Base-by-base conservation (phyloP, 139 green algal species). In the Chlorella vulgaris region DNA sequence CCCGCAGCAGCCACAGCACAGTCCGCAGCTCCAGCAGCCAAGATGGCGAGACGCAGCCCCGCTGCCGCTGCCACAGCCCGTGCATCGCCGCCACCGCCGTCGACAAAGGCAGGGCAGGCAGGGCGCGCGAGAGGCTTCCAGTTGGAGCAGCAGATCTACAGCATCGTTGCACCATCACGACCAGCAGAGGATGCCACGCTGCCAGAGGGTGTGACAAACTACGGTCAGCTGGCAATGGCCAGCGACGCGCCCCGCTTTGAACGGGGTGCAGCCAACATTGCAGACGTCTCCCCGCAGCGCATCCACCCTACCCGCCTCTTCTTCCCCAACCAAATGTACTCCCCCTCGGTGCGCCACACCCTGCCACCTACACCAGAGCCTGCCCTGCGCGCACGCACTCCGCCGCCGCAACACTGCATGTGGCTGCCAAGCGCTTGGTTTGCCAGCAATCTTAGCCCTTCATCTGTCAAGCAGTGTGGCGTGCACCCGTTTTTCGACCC, bases 301-400 rank as follows among this genome's bases (percentile, higher is more conserved):
- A 28, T 89, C 15, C 82, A 85, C 73, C 85, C 85, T n/a, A 47
- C 75, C 77, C 77, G 83, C 19, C 55, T 89, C 7, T 89, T 89
- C 79, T 88, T 77, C 65, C 85, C 85, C 0, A 61, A 66, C 36
- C 38, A 69, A 15, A 80, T 33, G 19, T 89, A 89, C 66, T 55
- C 62, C 0, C 82, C 85, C 18, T 24, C 51, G 53, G 73, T 79
- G 73, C 7, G 73, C 55, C 15, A 15, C 47, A 58, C 13, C 47
- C 10, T 24, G 47, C 47, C 15, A 15, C n/a, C n/a, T n/a, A n/a
- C n/a, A n/a, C n/a, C n/a, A n/a, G n/a, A n/a, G n/a, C n/a, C n/a
- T n/a, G n/a, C n/a, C n/a, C n/a, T n/a, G n/a, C n/a, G n/a, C n/a
- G n/a, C n/a, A n/a, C n/a, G n/a, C n/a, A n/a, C n/a, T n/a, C n/a